Percentiles rank a stretch among this genome's conserved stretches.
Evolutionary conservation across 129 eudicot genomes (phyloP).

Genomic region (Cynara cardunculus): DNA sequence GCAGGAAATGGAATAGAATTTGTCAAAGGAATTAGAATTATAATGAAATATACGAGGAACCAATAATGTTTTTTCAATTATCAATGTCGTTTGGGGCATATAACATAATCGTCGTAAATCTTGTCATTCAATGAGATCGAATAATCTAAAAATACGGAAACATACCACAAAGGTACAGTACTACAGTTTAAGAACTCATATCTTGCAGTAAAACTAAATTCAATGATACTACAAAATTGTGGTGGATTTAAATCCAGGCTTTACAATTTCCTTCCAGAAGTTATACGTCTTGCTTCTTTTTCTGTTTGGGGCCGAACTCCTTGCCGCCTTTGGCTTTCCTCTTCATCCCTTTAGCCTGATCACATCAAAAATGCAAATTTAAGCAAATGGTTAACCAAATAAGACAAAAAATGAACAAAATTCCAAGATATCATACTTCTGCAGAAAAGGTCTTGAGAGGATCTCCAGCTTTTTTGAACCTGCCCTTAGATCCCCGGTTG

Average conservation of each 20-base stretch:
- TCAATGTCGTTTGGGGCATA: neutral
- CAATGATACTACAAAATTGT: conserved; percentile 53
- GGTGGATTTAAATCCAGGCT: conserved; percentile 12
- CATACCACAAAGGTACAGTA: neutral
- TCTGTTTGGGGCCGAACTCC: conserved; percentile 37
- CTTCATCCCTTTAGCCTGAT: conserved; percentile 61
- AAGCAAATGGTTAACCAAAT: neutral
- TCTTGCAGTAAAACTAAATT: no score
- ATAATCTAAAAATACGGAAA: neutral
- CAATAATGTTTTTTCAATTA: neutral
- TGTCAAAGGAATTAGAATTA: no score
- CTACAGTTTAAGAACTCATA: conserved; percentile 6
- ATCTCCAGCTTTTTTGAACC: conserved; percentile 57
- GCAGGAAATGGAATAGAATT: no score
- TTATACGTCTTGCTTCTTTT: conserved; percentile 38
- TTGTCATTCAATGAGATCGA: neutral
- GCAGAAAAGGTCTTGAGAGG: conserved; percentile 86
- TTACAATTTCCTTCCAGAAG: conserved; percentile 7
- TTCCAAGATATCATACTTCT: conserved; percentile 35
- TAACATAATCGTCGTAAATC: neutral
- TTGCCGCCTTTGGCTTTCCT: conserved; percentile 48
- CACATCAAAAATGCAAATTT: neutral
- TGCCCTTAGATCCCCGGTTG: conserved; percentile 53
- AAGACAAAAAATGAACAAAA: neutral
- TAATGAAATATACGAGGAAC: neutral